A percentile compares a stretch with the other conserved stretches of the same genome.
These are phyloP conservation scores for Striga asiatica DNA, from an alignment of 257 asterid species.

Conservation along the genomic window DNA sequence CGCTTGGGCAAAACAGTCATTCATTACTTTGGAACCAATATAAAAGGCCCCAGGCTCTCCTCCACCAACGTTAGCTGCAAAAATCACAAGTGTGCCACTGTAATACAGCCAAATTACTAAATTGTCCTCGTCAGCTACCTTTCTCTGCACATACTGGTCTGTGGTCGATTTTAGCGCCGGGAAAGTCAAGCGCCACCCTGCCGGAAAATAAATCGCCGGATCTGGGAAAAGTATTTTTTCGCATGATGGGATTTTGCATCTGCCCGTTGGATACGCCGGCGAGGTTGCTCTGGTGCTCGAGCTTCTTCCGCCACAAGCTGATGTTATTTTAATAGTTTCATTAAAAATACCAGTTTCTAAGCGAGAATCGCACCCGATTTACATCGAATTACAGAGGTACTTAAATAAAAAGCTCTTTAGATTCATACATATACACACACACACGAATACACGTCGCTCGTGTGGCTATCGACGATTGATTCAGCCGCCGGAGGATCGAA, in stretches of 20 bases:
- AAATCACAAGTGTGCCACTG: constrained; percentile 9
- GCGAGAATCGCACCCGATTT: constrained; percentile 4
- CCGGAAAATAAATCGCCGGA: constrained; percentile 24
- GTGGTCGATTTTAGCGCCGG: constrained; percentile 8
- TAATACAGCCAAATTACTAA: constrained; percentile 10
- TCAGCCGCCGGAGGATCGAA: constrained; percentile 26
- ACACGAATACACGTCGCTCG: too few relatives aligned
- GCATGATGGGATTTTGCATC: constrained; percentile 92
- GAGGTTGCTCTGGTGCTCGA: constrained; percentile 93
- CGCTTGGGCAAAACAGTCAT: constrained; percentile 26
- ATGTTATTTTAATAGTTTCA: constrained; percentile 55
- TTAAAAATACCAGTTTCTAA: neutral
- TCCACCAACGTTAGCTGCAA: constrained; percentile 37
- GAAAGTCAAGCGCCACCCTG: constrained; percentile 6
- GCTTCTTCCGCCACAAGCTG: constrained; percentile 99
- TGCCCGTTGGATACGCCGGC: constrained; percentile 93
- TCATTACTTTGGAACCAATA: neutral
- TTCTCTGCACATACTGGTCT: neutral
- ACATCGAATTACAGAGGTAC: constrained; percentile 13
- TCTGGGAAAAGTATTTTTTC: constrained; percentile 42
- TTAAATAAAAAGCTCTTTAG: neutral
- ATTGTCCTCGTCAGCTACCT: constrained; percentile 21
- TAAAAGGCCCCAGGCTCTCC: constrained; percentile 22
- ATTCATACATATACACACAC: constrained; percentile 17
- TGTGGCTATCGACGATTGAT: constrained; percentile 5